A percentile compares a stretch with the other conserved stretches of the same genome.
Evolutionary conservation across 805 yeast genomes (phyloP).

Genomic region (Monosporozyma solicola): DNA sequence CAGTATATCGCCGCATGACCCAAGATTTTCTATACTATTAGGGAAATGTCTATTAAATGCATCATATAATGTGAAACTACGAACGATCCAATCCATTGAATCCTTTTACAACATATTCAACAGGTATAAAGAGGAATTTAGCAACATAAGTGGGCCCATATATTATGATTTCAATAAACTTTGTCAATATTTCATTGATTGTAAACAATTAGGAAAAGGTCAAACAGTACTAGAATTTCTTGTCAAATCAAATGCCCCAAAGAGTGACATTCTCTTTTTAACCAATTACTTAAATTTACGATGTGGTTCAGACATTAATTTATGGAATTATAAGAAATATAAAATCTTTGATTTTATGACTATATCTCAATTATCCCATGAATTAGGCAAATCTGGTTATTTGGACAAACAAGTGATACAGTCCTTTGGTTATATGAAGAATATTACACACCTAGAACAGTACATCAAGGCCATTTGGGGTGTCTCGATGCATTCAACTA

Average conservation of each 20-base stretch:
- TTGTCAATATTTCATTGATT: not conserved
- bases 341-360: slow-evolving; percentile 8
- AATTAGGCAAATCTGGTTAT: slow-evolving; percentile 5
- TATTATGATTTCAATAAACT: not conserved
- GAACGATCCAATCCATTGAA: not conserved
- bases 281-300: slow-evolving; percentile 16
- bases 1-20: not conserved
- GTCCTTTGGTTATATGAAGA: slow-evolving; percentile 19
- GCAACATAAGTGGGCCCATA: not conserved
- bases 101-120: not conserved
- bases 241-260: not conserved
- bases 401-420: slow-evolving; percentile 20
- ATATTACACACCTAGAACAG: slow-evolving; percentile 11
- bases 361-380: slow-evolving; percentile 10
- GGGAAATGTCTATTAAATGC: not conserved
- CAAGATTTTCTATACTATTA: not conserved
- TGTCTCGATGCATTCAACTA: not conserved
- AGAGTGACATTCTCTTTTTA: not conserved
- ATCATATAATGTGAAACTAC: not conserved
- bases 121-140: not conserved
- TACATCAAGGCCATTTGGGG: slow-evolving; percentile 18
- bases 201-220: not conserved
- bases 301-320: slow-evolving; percentile 22
- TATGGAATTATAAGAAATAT: slow-evolving; percentile 12
- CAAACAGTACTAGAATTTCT: not conserved